Evolutionary conservation across 202 grass and related monocot species (phyloP), one percentile per base, ranked within the genome.

Genomic region (Panicum virgatum): DNA sequence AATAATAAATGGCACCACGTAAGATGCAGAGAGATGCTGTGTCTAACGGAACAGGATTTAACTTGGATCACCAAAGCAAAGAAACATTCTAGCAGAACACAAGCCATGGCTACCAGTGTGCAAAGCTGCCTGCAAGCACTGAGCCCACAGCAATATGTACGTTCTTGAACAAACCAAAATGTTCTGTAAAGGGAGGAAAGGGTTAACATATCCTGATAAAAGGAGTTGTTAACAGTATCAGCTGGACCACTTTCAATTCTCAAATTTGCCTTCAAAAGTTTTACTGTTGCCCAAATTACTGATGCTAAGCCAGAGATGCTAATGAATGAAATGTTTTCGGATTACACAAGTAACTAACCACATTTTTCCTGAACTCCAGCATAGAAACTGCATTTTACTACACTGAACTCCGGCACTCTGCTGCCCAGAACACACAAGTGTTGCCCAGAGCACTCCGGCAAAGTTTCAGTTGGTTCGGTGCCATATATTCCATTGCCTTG

Each of bases 401-500:
- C 52, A 53, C 13, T 4, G 18, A 43, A 54, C 34, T 22, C 43
- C 34, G 53, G 57, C 14, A 14, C 67, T 78, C 40, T 78, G 66
- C 25, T 42, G 11, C 30, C 59, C 34, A 27, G 61, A 66, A 50
- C 2, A 72, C 19, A n/a, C n/a, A n/a, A n/a, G n/a, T n/a, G n/a
- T n/a, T n/a, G n/a, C n/a, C n/a, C n/a, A n/a, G n/a, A n/a, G n/a
- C n/a, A n/a, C n/a, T n/a, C n/a, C n/a, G n/a, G 67, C 65, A 98
- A 84, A 43, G 87, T 92, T 85, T 91, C 78, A 66, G 90, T 93
- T 62, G 96, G 92, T 66, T 98, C 92, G 1, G 58, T 78, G 48
- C 90, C 89, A 81, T 50, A 12, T 78, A 78, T 78, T 62, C 87
- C 92, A 42, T 45, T 90, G 2, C 96, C 89, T 93, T 93, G 92